Conservation (phyloP, 2,329 filamentous ascomycete genomes). For the Colletotrichum tamarilloi region DNA sequence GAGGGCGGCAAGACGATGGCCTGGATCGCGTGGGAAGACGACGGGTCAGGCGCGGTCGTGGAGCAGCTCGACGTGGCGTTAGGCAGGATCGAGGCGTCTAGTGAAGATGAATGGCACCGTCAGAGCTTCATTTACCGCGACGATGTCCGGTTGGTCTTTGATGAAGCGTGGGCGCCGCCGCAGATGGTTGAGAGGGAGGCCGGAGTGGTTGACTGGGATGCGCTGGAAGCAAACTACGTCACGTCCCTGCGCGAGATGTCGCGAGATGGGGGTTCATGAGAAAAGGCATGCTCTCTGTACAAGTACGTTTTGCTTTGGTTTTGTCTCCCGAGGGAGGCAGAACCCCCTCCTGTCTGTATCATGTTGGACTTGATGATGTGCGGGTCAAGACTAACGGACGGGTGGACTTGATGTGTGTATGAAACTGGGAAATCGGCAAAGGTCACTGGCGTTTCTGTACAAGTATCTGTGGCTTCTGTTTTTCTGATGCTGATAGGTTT, state of each 20-base stretch:
- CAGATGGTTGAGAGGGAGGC: slow-evolving; percentile 23
- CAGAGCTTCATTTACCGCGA: slow-evolving; percentile 34
- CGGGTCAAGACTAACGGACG: background rate
- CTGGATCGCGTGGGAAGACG: slow-evolving; percentile 32
- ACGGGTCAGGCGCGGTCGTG: slow-evolving; percentile 8
- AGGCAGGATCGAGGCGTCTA: slow-evolving; percentile 24
- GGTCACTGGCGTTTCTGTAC: slow-evolving; percentile 5
- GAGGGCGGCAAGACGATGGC: slow-evolving; percentile 24
- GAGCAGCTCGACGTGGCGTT: slow-evolving; percentile 33
- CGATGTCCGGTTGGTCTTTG: slow-evolving; percentile 29
- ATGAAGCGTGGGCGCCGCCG: slow-evolving; percentile 23
- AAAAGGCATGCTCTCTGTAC: background rate
- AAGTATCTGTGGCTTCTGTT: background rate
- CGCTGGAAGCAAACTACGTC: slow-evolving; percentile 36
- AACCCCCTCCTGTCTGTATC: background rate
- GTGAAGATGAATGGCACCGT: slow-evolving; percentile 33
- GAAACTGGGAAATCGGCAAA: background rate
- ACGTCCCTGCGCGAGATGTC: slow-evolving; percentile 13
- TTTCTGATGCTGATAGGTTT: background rate
- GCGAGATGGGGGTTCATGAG: background rate
- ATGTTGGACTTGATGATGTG: background rate
- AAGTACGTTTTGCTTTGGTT: background rate
- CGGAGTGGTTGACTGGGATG: slow-evolving; percentile 35
- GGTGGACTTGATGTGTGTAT: slow-evolving; percentile 6
- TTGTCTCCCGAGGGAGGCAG: background rate